Conservation (phyloP, 495 filamentous ascomycete species). For the Neurospora sp. region DNA sequence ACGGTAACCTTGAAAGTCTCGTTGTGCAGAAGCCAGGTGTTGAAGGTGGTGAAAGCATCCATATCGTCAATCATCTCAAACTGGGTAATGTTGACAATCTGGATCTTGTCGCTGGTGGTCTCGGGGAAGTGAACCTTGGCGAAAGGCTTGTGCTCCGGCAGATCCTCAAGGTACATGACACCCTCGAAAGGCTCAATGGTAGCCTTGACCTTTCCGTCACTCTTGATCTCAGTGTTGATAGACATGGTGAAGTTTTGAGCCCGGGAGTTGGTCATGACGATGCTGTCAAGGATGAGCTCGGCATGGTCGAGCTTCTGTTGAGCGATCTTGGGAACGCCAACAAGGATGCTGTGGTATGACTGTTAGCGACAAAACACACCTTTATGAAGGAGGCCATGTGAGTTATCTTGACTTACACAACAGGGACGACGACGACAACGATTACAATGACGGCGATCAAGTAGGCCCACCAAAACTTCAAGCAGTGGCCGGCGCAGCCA, state of each 20-base stretch:
- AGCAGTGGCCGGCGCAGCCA: constrained; percentile 30
- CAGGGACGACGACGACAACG: constrained; percentile 50
- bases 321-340: constrained; percentile 62
- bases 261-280: constrained; percentile 50
- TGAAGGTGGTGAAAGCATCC: constrained; percentile 48
- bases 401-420: constrained; percentile 48
- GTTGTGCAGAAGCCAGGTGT: constrained; percentile 42
- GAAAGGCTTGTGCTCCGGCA: constrained; percentile 44
- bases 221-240: constrained; percentile 41
- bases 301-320: constrained; percentile 58
- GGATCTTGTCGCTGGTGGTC: constrained; percentile 41
- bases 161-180: constrained; percentile 44
- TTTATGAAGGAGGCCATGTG: background rate
- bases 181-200: constrained; percentile 31
- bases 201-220: constrained; percentile 42
- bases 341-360: constrained; percentile 48
- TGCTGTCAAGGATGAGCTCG: constrained; percentile 45
- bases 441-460: constrained; percentile 47
- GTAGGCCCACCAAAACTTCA: constrained; percentile 63
- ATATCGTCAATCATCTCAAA: constrained; percentile 45
- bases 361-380: background rate
- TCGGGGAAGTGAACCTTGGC: constrained; percentile 42
- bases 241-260: constrained; percentile 46
- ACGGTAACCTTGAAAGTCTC: constrained; percentile 28
- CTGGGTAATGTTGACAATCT: constrained; percentile 47